A percentile compares a stretch with the other conserved stretches of the same genome.
Evolutionary conservation across 352 stramenopile genomes (phyloP).

Genomic region (Phytophthora constricta): DNA sequence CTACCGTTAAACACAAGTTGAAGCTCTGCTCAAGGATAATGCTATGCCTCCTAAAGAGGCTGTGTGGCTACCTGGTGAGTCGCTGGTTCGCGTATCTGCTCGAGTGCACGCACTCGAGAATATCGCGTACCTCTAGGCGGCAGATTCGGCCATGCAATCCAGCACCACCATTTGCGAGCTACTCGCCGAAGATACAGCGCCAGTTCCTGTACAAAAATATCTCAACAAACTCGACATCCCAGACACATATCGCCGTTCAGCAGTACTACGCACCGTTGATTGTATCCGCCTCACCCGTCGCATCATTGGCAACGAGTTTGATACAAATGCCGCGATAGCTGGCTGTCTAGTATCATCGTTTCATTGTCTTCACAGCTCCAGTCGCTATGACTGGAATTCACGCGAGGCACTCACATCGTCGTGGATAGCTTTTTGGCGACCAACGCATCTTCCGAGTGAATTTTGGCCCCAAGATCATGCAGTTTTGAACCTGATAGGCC

Average conservation of each 20-base stretch:
- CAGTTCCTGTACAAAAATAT: conserved; percentile 79
- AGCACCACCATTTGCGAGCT: conserved; percentile 47
- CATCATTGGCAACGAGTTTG: conserved; percentile 60
- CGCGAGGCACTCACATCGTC: conserved; percentile 38
- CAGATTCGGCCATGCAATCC: conserved; percentile 31
- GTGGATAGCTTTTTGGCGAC: conserved; percentile 72
- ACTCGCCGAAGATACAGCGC: conserved; percentile 49
- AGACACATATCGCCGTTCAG: conserved; percentile 47
- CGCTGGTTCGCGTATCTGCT: conserved; percentile 44
- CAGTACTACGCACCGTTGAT: conserved; percentile 68
- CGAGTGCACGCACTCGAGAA: conserved; percentile 55
- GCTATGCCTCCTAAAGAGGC: conserved; percentile 48
- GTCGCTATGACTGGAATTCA: conserved; percentile 55
- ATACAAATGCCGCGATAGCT: conserved; percentile 40
- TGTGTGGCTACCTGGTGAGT: conserved; percentile 51
- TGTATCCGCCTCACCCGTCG: conserved; percentile 52
- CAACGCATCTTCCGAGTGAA: conserved; percentile 42
- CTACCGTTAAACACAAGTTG: conserved; percentile 63
- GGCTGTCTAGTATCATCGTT: conserved; percentile 38
- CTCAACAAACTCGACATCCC: conserved; percentile 55
- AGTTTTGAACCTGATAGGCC: conserved; percentile 46
- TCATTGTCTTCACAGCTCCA: conserved; percentile 63
- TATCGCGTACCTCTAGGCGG: conserved; percentile 32
- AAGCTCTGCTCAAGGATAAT: conserved; percentile 46
- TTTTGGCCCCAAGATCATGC: conserved; percentile 46